A percentile compares a stretch with the other conserved stretches of the same genome.
Conservation (phyloP, 305 asterid species). For the Ajuga reptans region DNA sequence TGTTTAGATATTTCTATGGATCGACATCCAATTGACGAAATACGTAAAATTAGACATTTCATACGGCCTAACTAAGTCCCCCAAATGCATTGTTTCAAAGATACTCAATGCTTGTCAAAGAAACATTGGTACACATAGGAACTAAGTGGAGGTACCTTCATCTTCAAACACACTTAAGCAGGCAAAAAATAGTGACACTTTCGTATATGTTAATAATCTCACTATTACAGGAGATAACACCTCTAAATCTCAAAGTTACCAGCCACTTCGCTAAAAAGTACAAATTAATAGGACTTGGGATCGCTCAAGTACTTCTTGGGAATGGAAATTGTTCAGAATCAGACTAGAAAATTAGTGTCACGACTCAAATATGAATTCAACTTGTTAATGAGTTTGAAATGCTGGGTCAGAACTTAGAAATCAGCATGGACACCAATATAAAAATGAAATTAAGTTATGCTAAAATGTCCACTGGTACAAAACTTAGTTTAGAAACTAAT, state of each 20-base stretch:
- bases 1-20: too few relatives aligned
- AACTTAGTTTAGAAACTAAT: not conserved
- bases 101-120: not conserved
- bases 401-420: not conserved
- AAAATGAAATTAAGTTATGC: not conserved
- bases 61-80: not conserved
- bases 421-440: not conserved
- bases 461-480: not conserved
- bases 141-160: not conserved
- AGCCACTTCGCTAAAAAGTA: not conserved
- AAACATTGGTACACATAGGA: not conserved
- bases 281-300: not conserved
- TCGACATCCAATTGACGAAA: too few relatives aligned
- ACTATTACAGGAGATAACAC: not conserved
- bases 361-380: not conserved
- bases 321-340: not conserved
- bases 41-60: too few relatives aligned
- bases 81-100: not conserved
- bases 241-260: not conserved
- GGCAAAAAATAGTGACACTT: not conserved
- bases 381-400: not conserved
- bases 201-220: not conserved
- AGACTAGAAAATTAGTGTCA: not conserved
- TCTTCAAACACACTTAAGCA: not conserved
- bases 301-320: not conserved